These are phyloP conservation scores for Saccharum officinarum DNA, from an alignment of 176 grass and related monocot genomes.

Conservation along the genomic window DNA sequence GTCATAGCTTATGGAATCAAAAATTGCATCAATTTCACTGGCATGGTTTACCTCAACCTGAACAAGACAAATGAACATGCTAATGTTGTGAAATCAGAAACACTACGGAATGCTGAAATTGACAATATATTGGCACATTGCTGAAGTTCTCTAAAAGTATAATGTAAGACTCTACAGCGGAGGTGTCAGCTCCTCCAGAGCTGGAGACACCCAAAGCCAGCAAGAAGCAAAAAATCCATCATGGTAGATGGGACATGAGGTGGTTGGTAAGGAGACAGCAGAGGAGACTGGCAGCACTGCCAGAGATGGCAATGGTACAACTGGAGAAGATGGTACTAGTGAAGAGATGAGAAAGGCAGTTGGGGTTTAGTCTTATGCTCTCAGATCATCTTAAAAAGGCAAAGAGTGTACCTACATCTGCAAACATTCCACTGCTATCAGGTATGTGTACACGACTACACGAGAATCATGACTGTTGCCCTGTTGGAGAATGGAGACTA, in stretches of 20 bases:
- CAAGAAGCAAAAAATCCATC: not conserved
- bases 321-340: not conserved
- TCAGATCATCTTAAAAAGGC: not conserved
- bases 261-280: not conserved
- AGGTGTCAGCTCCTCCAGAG: not conserved
- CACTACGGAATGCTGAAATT: not conserved
- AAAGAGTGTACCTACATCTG: not conserved
- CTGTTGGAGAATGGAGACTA: not conserved
- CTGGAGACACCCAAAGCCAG: not conserved
- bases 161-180: not conserved
- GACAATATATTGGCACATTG: not conserved
- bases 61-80: conserved; percentile 21
- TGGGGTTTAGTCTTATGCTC: not conserved
- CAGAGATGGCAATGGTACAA: not conserved
- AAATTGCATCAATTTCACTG: conserved; percentile 86
- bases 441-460: not conserved
- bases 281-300: not conserved
- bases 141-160: not conserved
- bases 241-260: not conserved
- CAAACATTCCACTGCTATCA: not conserved
- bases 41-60: conserved; percentile 89
- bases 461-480: not conserved
- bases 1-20: conserved; percentile 93
- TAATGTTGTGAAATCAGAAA: conserved; percentile 10
- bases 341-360: not conserved